These are phyloP conservation scores for Suzukiozyma palmioleophila DNA, from an alignment of 1,139 yeast genomes.

Conservation along the genomic window DNA sequence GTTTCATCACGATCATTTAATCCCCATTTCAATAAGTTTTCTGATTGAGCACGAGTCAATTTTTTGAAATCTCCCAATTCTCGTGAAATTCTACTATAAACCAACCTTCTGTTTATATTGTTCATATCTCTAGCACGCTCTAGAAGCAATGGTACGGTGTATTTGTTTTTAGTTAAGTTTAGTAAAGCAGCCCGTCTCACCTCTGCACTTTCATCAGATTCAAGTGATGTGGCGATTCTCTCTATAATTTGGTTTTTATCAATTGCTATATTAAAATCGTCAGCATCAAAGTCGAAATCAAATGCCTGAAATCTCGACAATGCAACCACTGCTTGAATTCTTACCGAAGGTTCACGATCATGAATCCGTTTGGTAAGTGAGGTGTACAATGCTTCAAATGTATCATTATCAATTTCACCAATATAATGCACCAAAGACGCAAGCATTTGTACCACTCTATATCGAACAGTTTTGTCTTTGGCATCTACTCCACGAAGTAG, in stretches of 20 bases:
- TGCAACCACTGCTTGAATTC: conserved; percentile 81
- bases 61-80: conserved; percentile 65
- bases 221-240: conserved; percentile 51
- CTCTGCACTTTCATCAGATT: conserved; percentile 81
- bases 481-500: conserved; percentile 74
- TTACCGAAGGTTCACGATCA: conserved; percentile 76
- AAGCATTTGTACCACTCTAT: conserved; percentile 72
- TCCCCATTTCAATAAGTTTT: conserved; percentile 75
- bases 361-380: conserved; percentile 60
- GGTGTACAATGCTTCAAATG: conserved; percentile 60
- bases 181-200: conserved; percentile 82
- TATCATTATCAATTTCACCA: conserved; percentile 71
- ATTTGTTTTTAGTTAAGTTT: conserved; percentile 54
- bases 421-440: conserved; percentile 70
- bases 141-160: conserved; percentile 56
- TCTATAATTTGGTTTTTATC: conserved; percentile 34
- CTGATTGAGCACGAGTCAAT: conserved; percentile 55
- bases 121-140: conserved; percentile 84
- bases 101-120: conserved; percentile 63
- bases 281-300: conserved; percentile 37
- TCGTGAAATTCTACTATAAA: conserved; percentile 65
- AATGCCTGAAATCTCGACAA: conserved; percentile 71
- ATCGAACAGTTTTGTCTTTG: conserved; percentile 72
- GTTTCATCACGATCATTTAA: conserved; percentile 75
- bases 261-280: conserved; percentile 20